These are phyloP conservation scores for Alternaria sp. DNA, from an alignment of 2,329 filamentous ascomycete species.

Conservation along the genomic window DNA sequence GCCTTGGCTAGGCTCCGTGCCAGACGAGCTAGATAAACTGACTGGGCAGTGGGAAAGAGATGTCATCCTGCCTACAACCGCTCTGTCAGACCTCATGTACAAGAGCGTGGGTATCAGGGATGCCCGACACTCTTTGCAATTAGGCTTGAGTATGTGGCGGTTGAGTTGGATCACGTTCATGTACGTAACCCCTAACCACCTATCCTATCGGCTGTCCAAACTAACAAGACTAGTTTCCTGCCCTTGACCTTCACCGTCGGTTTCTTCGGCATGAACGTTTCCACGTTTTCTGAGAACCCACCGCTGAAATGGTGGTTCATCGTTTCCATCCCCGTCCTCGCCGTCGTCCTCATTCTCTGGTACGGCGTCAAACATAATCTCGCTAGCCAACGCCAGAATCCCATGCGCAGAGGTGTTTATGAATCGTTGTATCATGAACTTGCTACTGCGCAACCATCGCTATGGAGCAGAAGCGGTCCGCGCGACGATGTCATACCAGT, in stretches of 20 bases:
- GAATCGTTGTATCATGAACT: slow-evolving; percentile 60
- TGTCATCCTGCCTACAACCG: slow-evolving; percentile 60
- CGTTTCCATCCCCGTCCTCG: slow-evolving; percentile 55
- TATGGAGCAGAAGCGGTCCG: slow-evolving; percentile 61
- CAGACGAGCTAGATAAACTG: slow-evolving; percentile 57
- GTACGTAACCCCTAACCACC: not conserved
- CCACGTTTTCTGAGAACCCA: slow-evolving; percentile 48
- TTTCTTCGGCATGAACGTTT: slow-evolving; percentile 63
- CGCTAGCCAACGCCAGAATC: slow-evolving; percentile 53
- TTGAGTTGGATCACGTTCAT: slow-evolving; percentile 78
- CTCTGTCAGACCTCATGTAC: slow-evolving; percentile 61
- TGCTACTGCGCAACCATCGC: slow-evolving; percentile 53
- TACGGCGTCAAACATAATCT: slow-evolving; percentile 58
- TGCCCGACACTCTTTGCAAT: slow-evolving; percentile 58
- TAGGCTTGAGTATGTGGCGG: slow-evolving; percentile 61
- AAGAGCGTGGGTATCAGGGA: slow-evolving; percentile 63
- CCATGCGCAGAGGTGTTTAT: slow-evolving; percentile 60
- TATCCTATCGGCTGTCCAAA: not conserved
- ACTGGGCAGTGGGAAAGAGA: slow-evolving; percentile 59
- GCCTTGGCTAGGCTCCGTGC: slow-evolving; percentile 53
- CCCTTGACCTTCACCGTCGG: slow-evolving; percentile 61
- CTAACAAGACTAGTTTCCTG: slow-evolving; percentile 58
- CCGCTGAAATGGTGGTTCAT: slow-evolving; percentile 55
- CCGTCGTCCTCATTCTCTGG: slow-evolving; percentile 57
- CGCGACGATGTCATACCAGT: slow-evolving; percentile 52